phyloP scores from a whole-genome alignment of 345 rosid genomes.

The Lepidium africanum region DNA sequence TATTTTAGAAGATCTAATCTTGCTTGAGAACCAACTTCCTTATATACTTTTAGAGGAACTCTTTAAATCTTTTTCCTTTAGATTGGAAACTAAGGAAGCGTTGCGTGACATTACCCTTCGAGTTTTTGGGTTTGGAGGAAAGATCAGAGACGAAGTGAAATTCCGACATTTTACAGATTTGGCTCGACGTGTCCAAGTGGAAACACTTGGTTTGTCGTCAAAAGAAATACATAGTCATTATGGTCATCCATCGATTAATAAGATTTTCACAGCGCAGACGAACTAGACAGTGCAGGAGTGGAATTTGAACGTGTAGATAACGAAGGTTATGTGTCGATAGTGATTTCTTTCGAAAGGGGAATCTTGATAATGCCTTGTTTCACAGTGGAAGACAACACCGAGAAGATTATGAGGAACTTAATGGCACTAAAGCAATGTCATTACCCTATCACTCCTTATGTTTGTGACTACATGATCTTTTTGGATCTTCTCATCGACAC shows the following conservation, averaged over 20 bases:
- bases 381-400: background rate
- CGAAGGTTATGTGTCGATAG: background rate
- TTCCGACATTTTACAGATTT: slow-evolving; percentile 26
- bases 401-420: slow-evolving; percentile 3
- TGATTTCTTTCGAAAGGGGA: background rate
- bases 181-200: slow-evolving; percentile 12
- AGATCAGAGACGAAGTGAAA: background rate
- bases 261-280: slow-evolving; percentile 8
- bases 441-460: background rate
- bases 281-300: slow-evolving; percentile 21
- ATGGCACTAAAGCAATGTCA: slow-evolving; percentile 35
- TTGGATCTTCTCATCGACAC: slow-evolving; percentile 18
- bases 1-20: no score
- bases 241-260: no score
- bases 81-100: background rate
- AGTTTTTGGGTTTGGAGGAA: background rate
- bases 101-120: background rate
- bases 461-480: background rate
- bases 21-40: no score
- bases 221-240: no score
- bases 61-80: background rate
- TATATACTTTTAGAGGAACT: background rate
- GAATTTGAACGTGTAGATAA: background rate
- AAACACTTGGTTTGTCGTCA: slow-evolving; percentile 5
- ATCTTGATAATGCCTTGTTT: slow-evolving; percentile 20